Conservation (phyloP, 345 rosid species). For the Euclidium syriacum region DNA sequence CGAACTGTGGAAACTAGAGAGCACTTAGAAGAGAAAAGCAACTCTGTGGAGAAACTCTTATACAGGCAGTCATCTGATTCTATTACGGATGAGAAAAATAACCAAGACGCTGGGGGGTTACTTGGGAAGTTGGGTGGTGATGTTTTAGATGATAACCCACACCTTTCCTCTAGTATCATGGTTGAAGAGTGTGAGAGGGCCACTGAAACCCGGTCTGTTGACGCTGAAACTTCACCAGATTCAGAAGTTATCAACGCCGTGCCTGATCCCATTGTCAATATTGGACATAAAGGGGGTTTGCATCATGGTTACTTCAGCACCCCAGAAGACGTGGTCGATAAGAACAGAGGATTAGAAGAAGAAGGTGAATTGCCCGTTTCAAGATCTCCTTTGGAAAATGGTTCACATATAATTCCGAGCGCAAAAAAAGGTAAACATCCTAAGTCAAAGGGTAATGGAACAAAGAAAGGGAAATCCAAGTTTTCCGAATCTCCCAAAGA, state of each 20-base stretch:
- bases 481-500: constrained; percentile 36
- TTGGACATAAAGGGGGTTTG: constrained; percentile 38
- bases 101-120: constrained; percentile 27
- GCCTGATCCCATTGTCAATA: constrained; percentile 49
- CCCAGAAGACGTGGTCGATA: constrained; percentile 27
- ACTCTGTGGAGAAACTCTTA: constrained; percentile 27
- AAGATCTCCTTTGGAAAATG: constrained; percentile 28
- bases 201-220: constrained; percentile 42
- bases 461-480: constrained; percentile 44
- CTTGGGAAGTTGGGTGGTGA: constrained; percentile 40
- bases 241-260: constrained; percentile 85
- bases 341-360: constrained; percentile 51
- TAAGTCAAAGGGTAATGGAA: constrained; percentile 48
- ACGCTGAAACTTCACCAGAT: constrained; percentile 94
- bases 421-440: constrained; percentile 33
- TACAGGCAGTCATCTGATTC: constrained; percentile 28
- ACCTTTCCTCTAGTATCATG: constrained; percentile 29
- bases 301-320: constrained; percentile 35
- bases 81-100: constrained; percentile 31
- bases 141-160: constrained; percentile 32
- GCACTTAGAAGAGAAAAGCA: constrained; percentile 23
- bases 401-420: constrained; percentile 26
- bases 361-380: constrained; percentile 29
- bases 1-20: constrained; percentile 29
- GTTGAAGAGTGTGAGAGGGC: constrained; percentile 37